Conservation (phyloP, 2,329 filamentous ascomycete genomes). For the Penicillium sp. region DNA sequence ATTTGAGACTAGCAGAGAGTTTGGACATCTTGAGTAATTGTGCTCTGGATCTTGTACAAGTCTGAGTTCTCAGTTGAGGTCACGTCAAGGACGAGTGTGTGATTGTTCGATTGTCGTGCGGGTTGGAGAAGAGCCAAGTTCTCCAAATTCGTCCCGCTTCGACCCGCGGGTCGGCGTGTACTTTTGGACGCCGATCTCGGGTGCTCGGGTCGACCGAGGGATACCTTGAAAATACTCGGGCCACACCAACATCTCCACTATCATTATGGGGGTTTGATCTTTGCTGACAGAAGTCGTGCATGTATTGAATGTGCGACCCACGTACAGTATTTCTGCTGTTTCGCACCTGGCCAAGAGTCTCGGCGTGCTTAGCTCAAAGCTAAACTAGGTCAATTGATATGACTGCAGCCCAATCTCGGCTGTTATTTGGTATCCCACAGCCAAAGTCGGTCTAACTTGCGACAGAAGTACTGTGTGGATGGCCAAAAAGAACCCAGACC, state of each 20-base stretch:
- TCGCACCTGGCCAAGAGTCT: not conserved
- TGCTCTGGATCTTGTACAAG: not conserved
- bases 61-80: not conserved
- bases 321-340: not conserved
- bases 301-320: not conserved
- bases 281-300: too few species aligned
- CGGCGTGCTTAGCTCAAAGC: too few species aligned
- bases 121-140: not conserved
- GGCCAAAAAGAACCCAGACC: too few species aligned
- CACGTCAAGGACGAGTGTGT: too few species aligned
- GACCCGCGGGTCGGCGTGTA: constrained; percentile 5
- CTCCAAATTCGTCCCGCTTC: constrained; percentile 1
- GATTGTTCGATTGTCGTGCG: too few species aligned
- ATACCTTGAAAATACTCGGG: not conserved
- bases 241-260: too few species aligned
- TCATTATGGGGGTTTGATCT: too few species aligned
- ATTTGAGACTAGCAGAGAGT: constrained; percentile 64
- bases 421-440: too few species aligned
- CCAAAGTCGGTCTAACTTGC: too few species aligned
- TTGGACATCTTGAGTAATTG: constrained; percentile 57
- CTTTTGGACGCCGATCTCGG: constrained; percentile 7
- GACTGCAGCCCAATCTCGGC: too few species aligned
- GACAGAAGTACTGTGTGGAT: too few species aligned
- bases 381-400: not conserved
- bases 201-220: not conserved